Base-by-base conservation (phyloP, 2,329 filamentous ascomycete genomes). In the Cryphonectria nitschkei region DNA sequence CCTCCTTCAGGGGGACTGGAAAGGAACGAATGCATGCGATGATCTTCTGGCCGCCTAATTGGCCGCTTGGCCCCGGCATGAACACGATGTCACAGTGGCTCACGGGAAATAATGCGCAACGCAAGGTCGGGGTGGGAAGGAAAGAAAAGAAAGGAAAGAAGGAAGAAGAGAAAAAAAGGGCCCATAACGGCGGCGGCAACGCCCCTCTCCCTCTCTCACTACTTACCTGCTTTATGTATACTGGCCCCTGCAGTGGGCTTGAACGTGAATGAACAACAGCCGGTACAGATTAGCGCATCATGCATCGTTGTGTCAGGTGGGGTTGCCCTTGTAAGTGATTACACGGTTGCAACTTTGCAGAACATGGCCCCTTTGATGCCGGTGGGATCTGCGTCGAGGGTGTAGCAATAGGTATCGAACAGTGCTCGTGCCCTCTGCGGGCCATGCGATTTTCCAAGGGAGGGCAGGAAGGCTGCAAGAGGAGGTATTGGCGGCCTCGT, bases 181-280 rank as follows among this genome's bases (percentile, higher is more conserved):
- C 34, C 34, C 34, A 3, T 34, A 34, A 6, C 34, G 34, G 34
- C 34, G 34, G 34, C 34, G 34, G 34, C 34, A 34, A 34, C 34
- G 34, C 34, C 34, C 34, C 34, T 34, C 6, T 34, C 6, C 34
- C 6, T 4, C 34, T 34, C 3, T 34, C 3, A 34, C 26, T 34
- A 34, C 9, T 39, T 39, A 2, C 37, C 11, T 26, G 26, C 26
- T 26, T 26, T 34, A 34, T 34, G 34, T 34, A 34, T 9, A 54
- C 77, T 76, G 22, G 74, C 76, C 56, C 76, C 76, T 29, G 73
- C 73, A 58, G 26, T 19, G 52, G 54, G 26, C 52, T 58, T 32
- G 54, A 58, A 58, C 5, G 29, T 14, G 29, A 58, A 58, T 58
- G 54, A 34, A 58, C 54, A 58, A 32, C 54, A 58, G 54, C 54